Evolutionary conservation across 805 yeast species (phyloP), one percentile per base, ranked within the genome.

Genomic region (Suhomyces emberorum): DNA sequence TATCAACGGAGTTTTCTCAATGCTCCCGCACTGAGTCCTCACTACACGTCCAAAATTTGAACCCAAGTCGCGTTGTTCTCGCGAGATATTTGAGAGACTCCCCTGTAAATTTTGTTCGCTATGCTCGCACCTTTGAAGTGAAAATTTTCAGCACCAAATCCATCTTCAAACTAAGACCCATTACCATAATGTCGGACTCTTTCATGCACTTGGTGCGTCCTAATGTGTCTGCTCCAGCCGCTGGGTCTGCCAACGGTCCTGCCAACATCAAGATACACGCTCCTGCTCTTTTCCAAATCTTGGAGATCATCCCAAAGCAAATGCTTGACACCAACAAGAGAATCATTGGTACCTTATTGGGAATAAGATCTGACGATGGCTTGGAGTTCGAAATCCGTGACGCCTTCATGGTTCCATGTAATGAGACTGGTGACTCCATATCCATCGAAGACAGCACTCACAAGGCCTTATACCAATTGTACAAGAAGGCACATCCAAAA

Each of bases 291-390:
- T 76, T 88, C 63, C 84, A 81, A 59, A 74, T 88, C 40, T 70
- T 88, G 43, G 93, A 87, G 56, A 80, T 85, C 44, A 84, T 62
- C 61, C 77, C 77, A 65, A 59, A 69, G 68, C 56, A 76, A 50
- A 58, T 57, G 25, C 58, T 65, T 38, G 54, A 59, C 28, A 44
- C 48, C 30, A 55, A 74, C 45, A 65, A 69, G 46, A 74, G 93
- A 58, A 77, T 83, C 42, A 80, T 88, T 48, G 96, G 96, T 43
- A 84, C 95, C 10, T 71, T 88, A 41, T 68, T 88, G 31, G 96
- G 96, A 22, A 63, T 74, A 32, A 75, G 95, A 58, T 81, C 89
- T 17, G 95, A 87, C 43, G 95, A 87, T 56, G 95, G 95, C 10
- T 65, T 76, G 12, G 83, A 76, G 50, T 71, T 84, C 30, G 91